phyloP scores from a whole-genome alignment of 2,329 filamentous ascomycete species.

The Monilinia fructicola region DNA sequence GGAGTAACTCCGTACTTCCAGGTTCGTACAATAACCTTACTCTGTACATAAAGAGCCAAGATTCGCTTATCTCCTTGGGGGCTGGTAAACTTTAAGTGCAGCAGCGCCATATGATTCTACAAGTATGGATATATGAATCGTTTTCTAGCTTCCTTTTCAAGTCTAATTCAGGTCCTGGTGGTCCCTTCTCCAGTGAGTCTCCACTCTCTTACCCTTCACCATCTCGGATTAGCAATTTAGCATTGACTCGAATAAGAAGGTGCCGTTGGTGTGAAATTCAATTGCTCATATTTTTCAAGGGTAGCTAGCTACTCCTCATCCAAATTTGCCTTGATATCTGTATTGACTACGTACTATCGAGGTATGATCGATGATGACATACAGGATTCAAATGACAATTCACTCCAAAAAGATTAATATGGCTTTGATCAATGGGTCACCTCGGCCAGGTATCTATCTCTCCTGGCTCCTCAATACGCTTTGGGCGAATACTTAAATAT shows the following conservation, averaged over 20 bases:
- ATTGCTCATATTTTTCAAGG: not conserved
- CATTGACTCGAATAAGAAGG: slow-evolving; percentile 9
- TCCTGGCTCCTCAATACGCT: not conserved
- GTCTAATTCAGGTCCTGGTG: slow-evolving; percentile 7
- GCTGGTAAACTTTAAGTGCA: too few relatives aligned
- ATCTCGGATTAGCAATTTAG: too few relatives aligned
- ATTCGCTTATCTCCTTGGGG: slow-evolving; percentile 9
- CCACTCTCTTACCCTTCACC: not conserved
- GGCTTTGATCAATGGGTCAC: not conserved
- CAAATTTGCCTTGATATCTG: not conserved
- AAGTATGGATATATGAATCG: not conserved
- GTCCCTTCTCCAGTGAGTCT: not conserved
- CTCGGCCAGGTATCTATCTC: too few relatives aligned
- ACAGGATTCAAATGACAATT: not conserved
- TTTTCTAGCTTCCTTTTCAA: slow-evolving; percentile 23
- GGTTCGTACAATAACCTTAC: too few relatives aligned
- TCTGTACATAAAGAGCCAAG: not conserved
- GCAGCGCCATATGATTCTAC: too few relatives aligned
- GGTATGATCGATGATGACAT: not conserved
- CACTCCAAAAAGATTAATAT: not conserved
- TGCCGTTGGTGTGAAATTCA: not conserved
- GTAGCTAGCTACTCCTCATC: not conserved
- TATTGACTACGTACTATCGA: not conserved
- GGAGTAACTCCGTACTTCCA: too few relatives aligned
- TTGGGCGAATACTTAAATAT: not conserved